phyloP scores from a whole-genome alignment of 768 basidiomycete species.

The Cubamyces sp. region DNA sequence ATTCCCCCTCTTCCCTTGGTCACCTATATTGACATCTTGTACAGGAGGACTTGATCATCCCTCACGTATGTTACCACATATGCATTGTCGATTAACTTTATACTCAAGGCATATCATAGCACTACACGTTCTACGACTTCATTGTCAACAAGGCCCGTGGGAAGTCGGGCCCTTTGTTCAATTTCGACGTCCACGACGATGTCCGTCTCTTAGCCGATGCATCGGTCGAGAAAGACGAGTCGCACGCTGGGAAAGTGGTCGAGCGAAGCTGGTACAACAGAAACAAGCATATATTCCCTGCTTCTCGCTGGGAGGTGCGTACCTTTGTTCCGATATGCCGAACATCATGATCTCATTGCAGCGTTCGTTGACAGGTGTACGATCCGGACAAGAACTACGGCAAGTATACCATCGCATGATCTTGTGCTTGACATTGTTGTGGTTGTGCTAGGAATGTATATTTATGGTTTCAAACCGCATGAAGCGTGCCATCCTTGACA shows the following conservation, averaged over 20 bases:
- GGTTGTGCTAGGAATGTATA: background rate
- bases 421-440: background rate
- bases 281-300: constrained; percentile 98
- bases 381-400: constrained; percentile 95
- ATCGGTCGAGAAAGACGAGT: constrained; percentile 96
- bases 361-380: constrained; percentile 60
- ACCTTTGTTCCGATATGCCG: background rate
- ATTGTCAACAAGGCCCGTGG: constrained; percentile 98
- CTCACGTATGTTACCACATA: constrained; percentile 63
- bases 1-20: background rate
- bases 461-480: too few relatives aligned
- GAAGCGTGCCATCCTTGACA: too few relatives aligned
- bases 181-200: constrained; percentile 99
- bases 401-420: constrained; percentile 77
- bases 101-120: constrained; percentile 50
- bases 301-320: constrained; percentile 92
- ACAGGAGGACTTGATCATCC: constrained; percentile 97
- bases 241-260: constrained; percentile 98
- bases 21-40: constrained; percentile 16
- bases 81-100: constrained; percentile 9
- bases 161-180: constrained; percentile 97
- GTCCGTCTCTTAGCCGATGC: constrained; percentile 94
- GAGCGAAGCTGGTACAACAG: constrained; percentile 95
- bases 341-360: background rate
- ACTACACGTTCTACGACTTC: constrained; percentile 98